Base-by-base conservation (phyloP, 2,329 filamentous ascomycete species). In the Kalaharituber pfeilii region DNA sequence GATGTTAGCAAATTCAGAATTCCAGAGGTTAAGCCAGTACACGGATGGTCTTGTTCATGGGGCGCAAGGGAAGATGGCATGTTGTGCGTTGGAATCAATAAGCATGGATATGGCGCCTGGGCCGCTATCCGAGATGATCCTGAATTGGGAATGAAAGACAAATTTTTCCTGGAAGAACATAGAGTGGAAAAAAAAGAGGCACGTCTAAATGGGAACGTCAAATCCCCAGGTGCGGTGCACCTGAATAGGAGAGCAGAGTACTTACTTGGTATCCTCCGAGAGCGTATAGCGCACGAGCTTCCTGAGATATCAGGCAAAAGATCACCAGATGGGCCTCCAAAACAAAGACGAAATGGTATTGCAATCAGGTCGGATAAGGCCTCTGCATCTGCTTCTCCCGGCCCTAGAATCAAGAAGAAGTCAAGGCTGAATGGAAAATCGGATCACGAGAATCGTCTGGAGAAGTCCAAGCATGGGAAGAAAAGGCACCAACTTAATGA, bases 171-270 rank as follows among this genome's bases (percentile, higher is more conserved):
- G 1, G 91, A 98, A 66, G 93, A 98, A 68, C 88, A 96, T 67
- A 84, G 89, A n/a, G 89, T 96, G 18, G 91, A 94, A 67, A 91
- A 93, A 71, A 96, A 96, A 67, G 88, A 91, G 64, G 87, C 95
- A 68, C 82, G 91, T 30, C 15, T 28, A 15, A 27, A 50, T 29
- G 47, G 47, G 22, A 30, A 27, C n/a, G 59, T 57, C 30, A 64
- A 64, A 49, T 62, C 62, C 6, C 91, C 91, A 3, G 91, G 91
- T n/a, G 89, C 91, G 22, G 91, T 98, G 26, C 91, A 98, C 66
- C 79, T 98, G 45, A 89, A 96, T 53, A 86, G 91, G 49, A 84
- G 91, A 56, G 85, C 89, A 8, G 91, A 96, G 65, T 98, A 98
- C 66, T 76, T 98, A 13, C 75, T 98, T 39, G 94, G 87, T n/a